Percentiles rank a stretch among this genome's conserved stretches.
Evolutionary conservation across 306 rosid species (phyloP).

Genomic region (Cucurbita moschata): DNA sequence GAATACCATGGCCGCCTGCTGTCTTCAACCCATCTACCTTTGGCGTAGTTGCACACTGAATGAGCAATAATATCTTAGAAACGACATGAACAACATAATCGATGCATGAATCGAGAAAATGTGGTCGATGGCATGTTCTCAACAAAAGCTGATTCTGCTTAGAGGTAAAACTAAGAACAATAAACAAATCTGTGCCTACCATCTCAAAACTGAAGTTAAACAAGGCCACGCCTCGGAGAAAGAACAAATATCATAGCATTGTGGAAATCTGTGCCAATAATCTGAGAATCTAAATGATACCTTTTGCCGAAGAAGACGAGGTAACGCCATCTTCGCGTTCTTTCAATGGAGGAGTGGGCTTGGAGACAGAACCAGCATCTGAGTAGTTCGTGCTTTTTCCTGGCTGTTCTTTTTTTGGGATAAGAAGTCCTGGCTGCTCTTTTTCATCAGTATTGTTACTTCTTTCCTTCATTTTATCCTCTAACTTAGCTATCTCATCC

Average conservation of each 20-base stretch:
- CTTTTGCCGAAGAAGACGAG: constrained; percentile 10
- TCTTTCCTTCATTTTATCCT: constrained; percentile 12
- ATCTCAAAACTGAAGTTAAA: neutral
- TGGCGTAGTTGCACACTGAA: constrained; percentile 77
- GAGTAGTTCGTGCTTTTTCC: constrained; percentile 7
- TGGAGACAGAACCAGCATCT: constrained; percentile 9
- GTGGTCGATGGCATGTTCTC: neutral
- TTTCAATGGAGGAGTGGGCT: constrained; percentile 15
- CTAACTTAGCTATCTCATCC: constrained; percentile 1
- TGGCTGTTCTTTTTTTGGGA: constrained; percentile 6
- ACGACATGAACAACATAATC: neutral
- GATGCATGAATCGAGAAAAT: neutral
- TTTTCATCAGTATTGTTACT: neutral
- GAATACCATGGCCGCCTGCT: constrained; percentile 60
- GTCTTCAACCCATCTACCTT: constrained; percentile 84
- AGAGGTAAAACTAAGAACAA: neutral
- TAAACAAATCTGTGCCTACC: neutral
- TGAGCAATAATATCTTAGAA: constrained; percentile 14
- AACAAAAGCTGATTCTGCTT: neutral
- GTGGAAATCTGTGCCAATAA: neutral
- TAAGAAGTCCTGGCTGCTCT: constrained; percentile 3
- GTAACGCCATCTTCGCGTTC: constrained; percentile 2
- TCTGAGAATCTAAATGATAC: neutral
- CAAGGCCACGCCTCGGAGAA: too few species aligned
- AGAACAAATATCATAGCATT: neutral